phyloP scores from a whole-genome alignment of 352 stramenopile genomes.

The Globisporangium paroecandrum region DNA sequence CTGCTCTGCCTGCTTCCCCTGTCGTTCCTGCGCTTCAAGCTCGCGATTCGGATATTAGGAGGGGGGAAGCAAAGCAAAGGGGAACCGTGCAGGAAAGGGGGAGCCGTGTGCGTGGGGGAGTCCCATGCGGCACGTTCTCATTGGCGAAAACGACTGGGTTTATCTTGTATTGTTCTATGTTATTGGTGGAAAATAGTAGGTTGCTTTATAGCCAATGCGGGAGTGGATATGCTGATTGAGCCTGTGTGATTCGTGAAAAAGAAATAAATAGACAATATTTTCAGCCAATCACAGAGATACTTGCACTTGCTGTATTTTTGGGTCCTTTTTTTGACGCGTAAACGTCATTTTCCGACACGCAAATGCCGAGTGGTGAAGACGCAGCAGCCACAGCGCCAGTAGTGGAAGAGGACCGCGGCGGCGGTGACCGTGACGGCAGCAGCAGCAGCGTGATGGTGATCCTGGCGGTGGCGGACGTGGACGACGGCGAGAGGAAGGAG shows the following conservation, averaged over 20 bases:
- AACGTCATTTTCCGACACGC: slow-evolving; percentile 11
- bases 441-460: neutral
- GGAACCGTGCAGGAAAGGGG: neutral
- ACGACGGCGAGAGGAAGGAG: slow-evolving; percentile 56
- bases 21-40: slow-evolving; percentile 12
- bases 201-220: neutral
- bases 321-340: slow-evolving; percentile 6
- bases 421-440: neutral
- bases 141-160: slow-evolving; percentile 4
- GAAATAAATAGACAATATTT: neutral
- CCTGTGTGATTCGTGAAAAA: neutral
- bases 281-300: neutral
- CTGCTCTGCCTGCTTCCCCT: neutral
- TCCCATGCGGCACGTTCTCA: slow-evolving; percentile 3
- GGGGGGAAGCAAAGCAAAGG: neutral
- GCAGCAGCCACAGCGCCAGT: neutral
- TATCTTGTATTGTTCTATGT: neutral
- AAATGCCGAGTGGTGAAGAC: slow-evolving; percentile 7
- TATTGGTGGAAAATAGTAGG: neutral
- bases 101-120: neutral
- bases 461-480: neutral
- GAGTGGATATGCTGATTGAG: neutral
- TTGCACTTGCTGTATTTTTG: slow-evolving; percentile 1
- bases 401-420: neutral
- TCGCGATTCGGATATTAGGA: slow-evolving; percentile 9